Conservation (phyloP, 495 filamentous ascomycete species). For the Penicillium canariense region DNA sequence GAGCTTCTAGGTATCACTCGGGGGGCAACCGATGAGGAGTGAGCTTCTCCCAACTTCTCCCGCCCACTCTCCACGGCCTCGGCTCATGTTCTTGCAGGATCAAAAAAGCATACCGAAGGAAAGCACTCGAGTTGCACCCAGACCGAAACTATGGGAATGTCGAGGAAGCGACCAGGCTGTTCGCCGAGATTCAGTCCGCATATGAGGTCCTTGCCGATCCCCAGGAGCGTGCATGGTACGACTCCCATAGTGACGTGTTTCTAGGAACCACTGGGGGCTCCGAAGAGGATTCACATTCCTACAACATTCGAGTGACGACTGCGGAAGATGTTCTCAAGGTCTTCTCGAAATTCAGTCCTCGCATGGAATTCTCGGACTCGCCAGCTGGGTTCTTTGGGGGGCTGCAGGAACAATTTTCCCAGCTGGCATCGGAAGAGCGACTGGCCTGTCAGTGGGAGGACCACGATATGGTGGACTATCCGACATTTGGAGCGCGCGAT, state of each 20-base stretch:
- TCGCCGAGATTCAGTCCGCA: conserved; percentile 88
- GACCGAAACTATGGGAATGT: conserved; percentile 90
- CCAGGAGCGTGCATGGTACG: conserved; percentile 97
- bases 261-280: conserved; percentile 53
- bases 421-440: conserved; percentile 78
- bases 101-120: conserved; percentile 87
- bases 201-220: conserved; percentile 94
- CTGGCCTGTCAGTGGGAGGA: conserved; percentile 68
- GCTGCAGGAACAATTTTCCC: conserved; percentile 69
- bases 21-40: conserved; percentile 81
- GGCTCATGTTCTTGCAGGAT: conserved; percentile 54
- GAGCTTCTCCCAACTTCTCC: conserved; percentile 28
- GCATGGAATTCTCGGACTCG: conserved; percentile 74
- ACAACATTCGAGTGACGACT: conserved; percentile 69
- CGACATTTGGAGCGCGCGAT: conserved; percentile 69
- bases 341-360: conserved; percentile 71
- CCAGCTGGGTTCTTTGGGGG: conserved; percentile 79
- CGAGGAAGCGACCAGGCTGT: conserved; percentile 76
- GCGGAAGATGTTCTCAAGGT: conserved; percentile 70
- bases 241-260: conserved; percentile 85
- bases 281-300: conserved; percentile 52
- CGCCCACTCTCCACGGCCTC: background rate
- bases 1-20: conserved; percentile 75
- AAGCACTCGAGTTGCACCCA: conserved; percentile 90
- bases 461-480: conserved; percentile 60